Evolutionary conservation across 2,329 filamentous ascomycete species (phyloP).

Genomic region (Aureobasidium mangrovei): DNA sequence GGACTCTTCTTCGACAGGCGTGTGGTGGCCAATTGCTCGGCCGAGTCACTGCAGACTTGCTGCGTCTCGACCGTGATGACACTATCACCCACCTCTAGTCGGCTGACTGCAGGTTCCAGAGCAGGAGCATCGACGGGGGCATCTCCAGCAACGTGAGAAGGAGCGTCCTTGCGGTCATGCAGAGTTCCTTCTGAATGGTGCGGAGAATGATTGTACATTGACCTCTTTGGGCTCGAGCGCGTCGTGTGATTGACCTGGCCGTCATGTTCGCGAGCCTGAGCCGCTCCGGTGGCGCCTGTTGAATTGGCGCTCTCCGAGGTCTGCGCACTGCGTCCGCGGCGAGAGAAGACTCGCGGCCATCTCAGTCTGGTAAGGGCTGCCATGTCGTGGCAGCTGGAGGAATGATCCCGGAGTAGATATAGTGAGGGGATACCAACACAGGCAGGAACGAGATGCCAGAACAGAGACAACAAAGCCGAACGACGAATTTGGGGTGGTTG

Average conservation of each 20-base stretch:
- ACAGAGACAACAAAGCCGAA: neutral
- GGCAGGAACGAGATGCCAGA: no score
- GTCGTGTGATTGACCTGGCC: neutral
- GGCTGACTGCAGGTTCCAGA: neutral
- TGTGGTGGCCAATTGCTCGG: neutral
- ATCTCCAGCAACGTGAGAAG: neutral
- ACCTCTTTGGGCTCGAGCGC: neutral
- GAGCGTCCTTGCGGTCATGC: neutral
- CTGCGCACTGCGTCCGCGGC: no score
- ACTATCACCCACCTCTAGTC: neutral
- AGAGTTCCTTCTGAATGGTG: neutral
- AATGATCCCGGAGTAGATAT: no score
- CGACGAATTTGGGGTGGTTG: neutral
- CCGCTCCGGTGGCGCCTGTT: no score
- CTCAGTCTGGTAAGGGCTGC: no score
- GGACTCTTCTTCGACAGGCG: neutral
- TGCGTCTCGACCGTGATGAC: slow-evolving; percentile 3
- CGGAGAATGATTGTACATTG: neutral
- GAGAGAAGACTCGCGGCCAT: no score
- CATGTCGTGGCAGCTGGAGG: no score
- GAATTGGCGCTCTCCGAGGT: neutral
- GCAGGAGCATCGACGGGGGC: neutral
- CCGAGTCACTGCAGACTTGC: neutral
- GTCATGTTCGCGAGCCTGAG: neutral
- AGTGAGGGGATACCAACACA: no score